phyloP scores from a whole-genome alignment of 495 filamentous ascomycete genomes.

The Extremus antarcticus region DNA sequence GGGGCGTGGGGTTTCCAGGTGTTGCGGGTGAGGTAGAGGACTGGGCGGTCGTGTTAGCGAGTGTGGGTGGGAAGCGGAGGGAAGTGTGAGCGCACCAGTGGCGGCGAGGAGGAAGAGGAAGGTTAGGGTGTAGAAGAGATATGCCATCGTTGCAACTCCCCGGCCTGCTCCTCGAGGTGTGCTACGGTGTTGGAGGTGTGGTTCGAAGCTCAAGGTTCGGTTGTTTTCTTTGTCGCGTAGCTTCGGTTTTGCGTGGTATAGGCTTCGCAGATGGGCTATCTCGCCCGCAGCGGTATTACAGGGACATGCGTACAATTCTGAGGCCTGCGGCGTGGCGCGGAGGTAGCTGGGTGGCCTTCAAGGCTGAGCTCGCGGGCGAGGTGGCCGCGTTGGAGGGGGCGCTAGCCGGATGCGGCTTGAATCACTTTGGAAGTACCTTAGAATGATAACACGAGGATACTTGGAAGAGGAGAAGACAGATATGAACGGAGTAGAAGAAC shows the following conservation, averaged over 20 bases:
- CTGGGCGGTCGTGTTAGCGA: constrained; percentile 25
- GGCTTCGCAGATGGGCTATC: neutral
- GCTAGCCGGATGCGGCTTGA: neutral
- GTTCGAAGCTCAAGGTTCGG: too few relatives aligned
- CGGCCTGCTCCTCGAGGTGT: too few relatives aligned
- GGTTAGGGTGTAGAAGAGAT: constrained; percentile 63
- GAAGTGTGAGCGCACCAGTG: constrained; percentile 24
- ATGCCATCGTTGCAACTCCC: too few relatives aligned
- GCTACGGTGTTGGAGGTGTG: too few relatives aligned
- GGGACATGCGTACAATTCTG: neutral
- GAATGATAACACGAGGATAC: too few relatives aligned
- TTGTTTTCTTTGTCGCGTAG: too few relatives aligned
- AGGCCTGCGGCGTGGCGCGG: neutral
- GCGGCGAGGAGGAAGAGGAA: constrained; percentile 37
- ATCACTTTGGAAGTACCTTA: too few relatives aligned
- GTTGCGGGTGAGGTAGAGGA: constrained; percentile 66
- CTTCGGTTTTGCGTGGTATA: too few relatives aligned
- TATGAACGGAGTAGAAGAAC: too few relatives aligned
- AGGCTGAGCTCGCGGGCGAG: neutral
- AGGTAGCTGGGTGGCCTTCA: neutral
- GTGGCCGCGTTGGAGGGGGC: too few relatives aligned
- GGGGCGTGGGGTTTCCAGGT: constrained; percentile 53
- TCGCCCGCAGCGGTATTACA: neutral
- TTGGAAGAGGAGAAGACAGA: too few relatives aligned
- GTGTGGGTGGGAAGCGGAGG: neutral